Conservation (phyloP, 139 green algal species). For the Picochlorum sp. region DNA sequence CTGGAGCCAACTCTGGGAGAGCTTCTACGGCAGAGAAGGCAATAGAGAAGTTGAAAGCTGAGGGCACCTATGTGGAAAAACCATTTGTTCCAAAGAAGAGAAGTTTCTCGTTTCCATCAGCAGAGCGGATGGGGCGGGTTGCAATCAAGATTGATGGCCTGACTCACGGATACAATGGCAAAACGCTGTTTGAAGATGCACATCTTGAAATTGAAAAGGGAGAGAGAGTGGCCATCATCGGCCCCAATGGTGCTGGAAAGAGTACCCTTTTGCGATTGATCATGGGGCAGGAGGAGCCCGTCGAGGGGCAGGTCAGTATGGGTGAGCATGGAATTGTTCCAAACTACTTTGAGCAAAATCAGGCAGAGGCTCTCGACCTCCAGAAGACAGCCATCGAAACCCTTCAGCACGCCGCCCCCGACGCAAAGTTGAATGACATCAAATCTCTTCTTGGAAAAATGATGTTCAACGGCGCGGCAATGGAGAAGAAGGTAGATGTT, state of each 20-base stretch:
- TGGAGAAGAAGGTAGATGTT: slow-evolving; percentile 81
- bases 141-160: slow-evolving; percentile 55
- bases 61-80: slow-evolving; percentile 66
- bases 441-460: slow-evolving; percentile 89
- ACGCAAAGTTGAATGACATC: slow-evolving; percentile 82
- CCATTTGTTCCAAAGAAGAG: slow-evolving; percentile 72
- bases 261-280: slow-evolving; percentile 92
- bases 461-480: slow-evolving; percentile 79
- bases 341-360: slow-evolving; percentile 98
- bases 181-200: slow-evolving; percentile 64
- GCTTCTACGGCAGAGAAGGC: slow-evolving; percentile 83
- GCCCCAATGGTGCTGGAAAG: slow-evolving; percentile 91
- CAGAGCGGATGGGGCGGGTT: slow-evolving; percentile 63
- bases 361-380: slow-evolving; percentile 89
- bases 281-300: slow-evolving; percentile 78
- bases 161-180: slow-evolving; percentile 80
- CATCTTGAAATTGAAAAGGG: slow-evolving; percentile 80
- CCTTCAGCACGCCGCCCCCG: slow-evolving; percentile 52
- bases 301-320: slow-evolving; percentile 45
- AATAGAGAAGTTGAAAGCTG: slow-evolving; percentile 74
- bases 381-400: slow-evolving; percentile 80
- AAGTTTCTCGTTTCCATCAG: slow-evolving; percentile 58
- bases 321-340: slow-evolving; percentile 74
- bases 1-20: slow-evolving; percentile 58
- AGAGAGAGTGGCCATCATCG: slow-evolving; percentile 94